phyloP scores from a whole-genome alignment of 331 rosid species.

The Spiraea crenata region DNA sequence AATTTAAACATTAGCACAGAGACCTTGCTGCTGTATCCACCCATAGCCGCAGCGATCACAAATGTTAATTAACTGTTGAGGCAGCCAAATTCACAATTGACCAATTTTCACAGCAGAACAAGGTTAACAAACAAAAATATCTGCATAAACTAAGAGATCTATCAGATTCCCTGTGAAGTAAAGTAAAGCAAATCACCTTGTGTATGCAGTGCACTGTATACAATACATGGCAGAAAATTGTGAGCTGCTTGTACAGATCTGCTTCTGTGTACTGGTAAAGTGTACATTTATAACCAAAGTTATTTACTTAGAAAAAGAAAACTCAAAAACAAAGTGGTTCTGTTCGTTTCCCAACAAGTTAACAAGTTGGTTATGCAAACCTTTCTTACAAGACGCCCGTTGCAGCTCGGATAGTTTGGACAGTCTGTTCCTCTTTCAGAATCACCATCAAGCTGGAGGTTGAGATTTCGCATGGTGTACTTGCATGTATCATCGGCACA shows the following conservation, averaged over 20 bases:
- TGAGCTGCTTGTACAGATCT: constrained; percentile 77
- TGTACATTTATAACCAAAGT: not conserved
- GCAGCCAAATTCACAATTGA: constrained; percentile 60
- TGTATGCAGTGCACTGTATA: constrained; percentile 61
- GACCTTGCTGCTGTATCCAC: constrained; percentile 69
- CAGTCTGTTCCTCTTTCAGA: constrained; percentile 89
- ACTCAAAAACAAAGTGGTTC: no score
- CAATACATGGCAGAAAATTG: constrained; percentile 69
- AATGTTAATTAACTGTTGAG: constrained; percentile 47
- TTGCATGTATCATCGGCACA: constrained; percentile 95
- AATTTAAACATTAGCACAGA: constrained; percentile 46
- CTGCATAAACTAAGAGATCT: not conserved
- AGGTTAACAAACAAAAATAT: not conserved
- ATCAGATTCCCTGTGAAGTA: not conserved
- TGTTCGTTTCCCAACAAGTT: no score
- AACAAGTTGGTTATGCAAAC: constrained; percentile 38
- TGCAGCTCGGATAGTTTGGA: constrained; percentile 88
- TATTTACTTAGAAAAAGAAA: not conserved
- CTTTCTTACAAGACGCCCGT: constrained; percentile 73
- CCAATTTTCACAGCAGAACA: constrained; percentile 39
- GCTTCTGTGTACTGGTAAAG: constrained; percentile 75
- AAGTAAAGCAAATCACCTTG: constrained; percentile 45
- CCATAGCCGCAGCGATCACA: constrained; percentile 85
- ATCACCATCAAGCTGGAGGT: constrained; percentile 74
- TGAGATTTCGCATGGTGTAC: constrained; percentile 66